Percentiles rank a stretch among this genome's conserved stretches.
phyloP scores from a whole-genome alignment of 768 basidiomycete genomes.

The Neoboletus subvelutipes region DNA sequence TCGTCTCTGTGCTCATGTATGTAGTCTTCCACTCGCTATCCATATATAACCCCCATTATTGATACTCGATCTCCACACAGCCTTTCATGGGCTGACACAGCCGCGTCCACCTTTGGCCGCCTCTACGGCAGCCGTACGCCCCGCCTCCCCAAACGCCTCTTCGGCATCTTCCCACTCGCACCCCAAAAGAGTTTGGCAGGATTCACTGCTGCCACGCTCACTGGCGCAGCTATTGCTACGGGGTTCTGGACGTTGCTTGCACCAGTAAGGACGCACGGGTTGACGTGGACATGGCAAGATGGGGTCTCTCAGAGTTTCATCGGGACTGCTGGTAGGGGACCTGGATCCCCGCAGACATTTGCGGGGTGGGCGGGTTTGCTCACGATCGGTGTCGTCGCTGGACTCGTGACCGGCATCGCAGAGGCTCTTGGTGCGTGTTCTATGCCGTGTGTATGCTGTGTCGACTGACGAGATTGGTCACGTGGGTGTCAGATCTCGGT shows the following conservation, averaged over 20 bases:
- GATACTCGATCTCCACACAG: slow-evolving; percentile 37
- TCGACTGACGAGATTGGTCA: background rate
- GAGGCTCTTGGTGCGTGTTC: slow-evolving; percentile 77
- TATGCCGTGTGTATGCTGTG: background rate
- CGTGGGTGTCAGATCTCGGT: slow-evolving; percentile 62
- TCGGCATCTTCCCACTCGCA: slow-evolving; percentile 62
- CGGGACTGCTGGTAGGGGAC: background rate
- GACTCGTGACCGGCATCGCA: slow-evolving; percentile 79
- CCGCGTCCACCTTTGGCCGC: slow-evolving; percentile 91
- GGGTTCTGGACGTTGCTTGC: slow-evolving; percentile 72
- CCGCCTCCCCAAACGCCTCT: slow-evolving; percentile 50
- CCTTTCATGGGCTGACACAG: slow-evolving; percentile 94
- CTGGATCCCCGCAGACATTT: slow-evolving; percentile 7
- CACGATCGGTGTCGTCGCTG: slow-evolving; percentile 60
- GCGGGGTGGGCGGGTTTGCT: slow-evolving; percentile 46
- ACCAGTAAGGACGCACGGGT: slow-evolving; percentile 41
- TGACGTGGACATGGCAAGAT: slow-evolving; percentile 58
- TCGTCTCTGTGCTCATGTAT: slow-evolving; percentile 87
- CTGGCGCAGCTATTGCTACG: slow-evolving; percentile 63
- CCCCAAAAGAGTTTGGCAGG: slow-evolving; percentile 84
- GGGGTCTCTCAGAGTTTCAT: slow-evolving; percentile 42
- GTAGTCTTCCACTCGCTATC: slow-evolving; percentile 27
- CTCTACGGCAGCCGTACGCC: slow-evolving; percentile 72
- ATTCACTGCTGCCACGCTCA: slow-evolving; percentile 73
- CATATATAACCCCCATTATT: background rate